Percentiles rank a stretch among this genome's conserved stretches.
These are phyloP conservation scores for Oropetium thomaeum DNA, from an alignment of 176 grass and related monocot species.

Conservation along the genomic window DNA sequence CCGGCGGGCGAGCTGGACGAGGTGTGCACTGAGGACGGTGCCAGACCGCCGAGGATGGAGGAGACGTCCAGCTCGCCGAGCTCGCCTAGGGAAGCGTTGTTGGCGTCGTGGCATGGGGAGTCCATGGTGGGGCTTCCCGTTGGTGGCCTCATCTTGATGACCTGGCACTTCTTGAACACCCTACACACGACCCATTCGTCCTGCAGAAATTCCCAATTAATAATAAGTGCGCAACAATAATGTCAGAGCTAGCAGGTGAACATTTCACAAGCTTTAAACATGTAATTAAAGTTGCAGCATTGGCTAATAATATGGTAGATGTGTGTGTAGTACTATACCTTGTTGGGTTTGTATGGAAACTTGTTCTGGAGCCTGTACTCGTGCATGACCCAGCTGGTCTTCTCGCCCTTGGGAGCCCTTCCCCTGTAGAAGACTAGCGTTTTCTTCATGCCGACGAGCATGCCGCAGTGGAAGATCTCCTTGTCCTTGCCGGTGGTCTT, in stretches of 20 bases:
- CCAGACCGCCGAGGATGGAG: conserved; percentile 53
- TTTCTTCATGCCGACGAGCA: conserved; percentile 80
- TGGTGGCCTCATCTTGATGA: conserved; percentile 41
- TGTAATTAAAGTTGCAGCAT: not conserved
- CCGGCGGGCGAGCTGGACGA: not conserved
- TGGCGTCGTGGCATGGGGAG: conserved; percentile 47
- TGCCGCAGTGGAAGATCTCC: conserved; percentile 67
- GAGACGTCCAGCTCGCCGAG: conserved; percentile 72
- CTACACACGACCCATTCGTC: conserved; percentile 87
- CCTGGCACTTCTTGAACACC: conserved; percentile 74
- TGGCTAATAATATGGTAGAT: no score
- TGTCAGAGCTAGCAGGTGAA: no score
- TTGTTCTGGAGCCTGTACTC: conserved; percentile 79
- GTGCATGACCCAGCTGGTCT: conserved; percentile 92
- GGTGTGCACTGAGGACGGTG: conserved; percentile 15
- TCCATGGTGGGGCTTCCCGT: conserved; percentile 34
- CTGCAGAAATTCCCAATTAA: no score
- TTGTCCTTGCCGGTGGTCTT: conserved; percentile 87
- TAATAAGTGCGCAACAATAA: no score
- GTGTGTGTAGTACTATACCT: conserved; percentile 30
- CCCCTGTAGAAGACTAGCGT: conserved; percentile 84
- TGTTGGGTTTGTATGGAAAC: conserved; percentile 72
- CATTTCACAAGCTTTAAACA: not conserved
- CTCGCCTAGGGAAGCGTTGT: conserved; percentile 45
- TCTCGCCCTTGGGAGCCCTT: conserved; percentile 70